A percentile compares a stretch with the other conserved stretches of the same genome.
Evolutionary conservation across 352 stramenopile genomes (phyloP).

Genomic region (Phytophthora parvispora): DNA sequence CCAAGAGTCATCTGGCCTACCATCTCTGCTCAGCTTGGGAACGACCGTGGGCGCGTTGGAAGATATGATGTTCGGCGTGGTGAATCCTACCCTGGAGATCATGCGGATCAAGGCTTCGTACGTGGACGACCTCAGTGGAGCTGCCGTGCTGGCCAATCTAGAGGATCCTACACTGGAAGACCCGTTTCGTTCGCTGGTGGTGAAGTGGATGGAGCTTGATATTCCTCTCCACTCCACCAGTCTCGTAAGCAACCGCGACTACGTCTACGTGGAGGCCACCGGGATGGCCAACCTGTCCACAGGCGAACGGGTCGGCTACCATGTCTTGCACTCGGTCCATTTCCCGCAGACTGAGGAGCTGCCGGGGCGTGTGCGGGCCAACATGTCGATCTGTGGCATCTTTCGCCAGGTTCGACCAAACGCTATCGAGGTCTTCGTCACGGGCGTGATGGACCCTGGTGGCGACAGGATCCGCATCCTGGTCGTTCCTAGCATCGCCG

Average conservation of each 20-base stretch:
- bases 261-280: slow-evolving; percentile 52
- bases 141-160: slow-evolving; percentile 36
- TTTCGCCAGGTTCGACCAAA: slow-evolving; percentile 39
- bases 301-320: slow-evolving; percentile 45
- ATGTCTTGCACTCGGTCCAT: slow-evolving; percentile 52
- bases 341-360: slow-evolving; percentile 45
- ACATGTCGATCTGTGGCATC: slow-evolving; percentile 47
- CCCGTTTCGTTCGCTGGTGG: slow-evolving; percentile 33
- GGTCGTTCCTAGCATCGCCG: slow-evolving; percentile 40
- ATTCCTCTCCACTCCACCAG: slow-evolving; percentile 37
- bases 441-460: slow-evolving; percentile 32
- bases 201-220: slow-evolving; percentile 54
- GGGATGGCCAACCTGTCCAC: slow-evolving; percentile 34
- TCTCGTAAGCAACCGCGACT: slow-evolving; percentile 50
- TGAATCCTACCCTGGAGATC: slow-evolving; percentile 38
- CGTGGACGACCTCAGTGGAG: slow-evolving; percentile 37
- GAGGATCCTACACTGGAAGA: slow-evolving; percentile 29
- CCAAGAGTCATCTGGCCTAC: slow-evolving; percentile 15
- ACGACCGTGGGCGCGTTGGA: slow-evolving; percentile 33
- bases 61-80: slow-evolving; percentile 49
- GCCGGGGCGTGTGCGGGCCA: slow-evolving; percentile 29
- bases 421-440: slow-evolving; percentile 44
- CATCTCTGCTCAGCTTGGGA: slow-evolving; percentile 35
- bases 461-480: slow-evolving; percentile 33
- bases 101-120: slow-evolving; percentile 54